Base-by-base conservation (phyloP, 177 flowering plant species). In the Telopea speciosissima region DNA sequence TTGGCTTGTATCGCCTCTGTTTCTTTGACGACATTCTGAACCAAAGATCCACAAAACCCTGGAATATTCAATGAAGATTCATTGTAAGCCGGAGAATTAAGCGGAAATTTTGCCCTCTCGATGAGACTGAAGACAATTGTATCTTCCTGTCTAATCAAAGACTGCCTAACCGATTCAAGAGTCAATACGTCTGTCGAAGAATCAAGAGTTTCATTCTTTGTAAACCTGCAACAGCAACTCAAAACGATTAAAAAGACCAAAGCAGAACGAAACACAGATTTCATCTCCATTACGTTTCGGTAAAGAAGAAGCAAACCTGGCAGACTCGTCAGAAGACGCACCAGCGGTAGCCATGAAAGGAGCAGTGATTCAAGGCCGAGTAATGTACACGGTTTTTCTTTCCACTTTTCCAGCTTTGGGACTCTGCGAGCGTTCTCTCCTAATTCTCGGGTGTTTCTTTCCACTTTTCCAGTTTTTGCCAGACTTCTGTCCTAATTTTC, bases 101-200 rank as follows among this genome's bases (percentile, higher is more conserved):
- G 40, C 1, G 78, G 76, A 58, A 44, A 75, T 58, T 68, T 67
- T 0, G 83, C 80, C 68, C 83, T 73, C 72, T 80, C 80, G 42
- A 80, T 77, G 63, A 80, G 77, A 62, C 44, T 68, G 61, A 75
- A 80, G 5, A 78, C 69, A 26, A 80, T 73, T 17, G 78, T 75
- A 54, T 80, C 83, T 68, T 80, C 83, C 71, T 75, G 78, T 25
- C 79, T 54, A 31, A 77, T 73, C 77, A 80, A 68, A 56, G 79
- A 74, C 40, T 77, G 68, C 56, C 83, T 68, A 0, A 78, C 36
- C 1, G 74, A 44, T 0, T 70, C 83, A 1, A 80, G 68, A 45
- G 60, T 75, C 69, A 80, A 23, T 45, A 52, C 28, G n/a, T 69
- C 21, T 12, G 40, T 42, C 13, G 66, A 64, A 68, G 66, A 64